Base-by-base conservation (phyloP, 768 basidiomycete genomes). In the Psilocybe tampanensis region DNA sequence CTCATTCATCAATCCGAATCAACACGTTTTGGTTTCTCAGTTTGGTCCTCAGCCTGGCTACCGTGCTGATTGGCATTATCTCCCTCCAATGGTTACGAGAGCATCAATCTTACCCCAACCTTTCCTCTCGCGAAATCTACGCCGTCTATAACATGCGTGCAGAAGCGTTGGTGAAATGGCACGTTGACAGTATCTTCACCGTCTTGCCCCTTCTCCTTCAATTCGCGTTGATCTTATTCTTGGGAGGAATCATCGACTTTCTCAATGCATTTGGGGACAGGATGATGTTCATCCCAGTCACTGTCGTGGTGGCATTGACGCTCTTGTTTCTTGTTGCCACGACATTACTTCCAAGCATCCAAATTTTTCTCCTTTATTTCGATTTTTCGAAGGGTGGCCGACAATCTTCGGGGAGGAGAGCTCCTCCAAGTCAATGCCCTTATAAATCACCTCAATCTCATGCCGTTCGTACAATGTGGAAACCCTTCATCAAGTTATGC, bases 191-290 rank as follows among this genome's bases (percentile, higher is more conserved):
- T 12, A 66, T 68, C n/a, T 39, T 69, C 15, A 49, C 61, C 9
- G 29, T 56, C 15, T 58, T 68, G 4, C 66, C 68, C 5, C 55
- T 68, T 6, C 58, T 69, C 8, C 59, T 69, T 8, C 67, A 69
- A 47, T 18, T 47, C 8, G 55, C 68, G 7, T 44, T 69, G 13
- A 54, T 67, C 4, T 54, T 69, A 5, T 69, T 69, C 47, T 65
- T 68, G 18, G 62, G 55, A 3, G 66, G 66, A 2, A 23, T 69
- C n/a, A 39, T 69, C 34, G 64, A 66, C 21, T 56, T 68, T 2
- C 41, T 69, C 23, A 63, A 63, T 60, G 47, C 60, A 2, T 36
- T 64, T 26, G 45, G 45, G n/a, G 15, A 24, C n/a, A 45, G 55
- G 44, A 39, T 18, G 7, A 42, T 56, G 12, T 58, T 66, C 13